Evolutionary conservation across 169 alveolate genomes (phyloP).

Genomic region (Babesia microti): DNA sequence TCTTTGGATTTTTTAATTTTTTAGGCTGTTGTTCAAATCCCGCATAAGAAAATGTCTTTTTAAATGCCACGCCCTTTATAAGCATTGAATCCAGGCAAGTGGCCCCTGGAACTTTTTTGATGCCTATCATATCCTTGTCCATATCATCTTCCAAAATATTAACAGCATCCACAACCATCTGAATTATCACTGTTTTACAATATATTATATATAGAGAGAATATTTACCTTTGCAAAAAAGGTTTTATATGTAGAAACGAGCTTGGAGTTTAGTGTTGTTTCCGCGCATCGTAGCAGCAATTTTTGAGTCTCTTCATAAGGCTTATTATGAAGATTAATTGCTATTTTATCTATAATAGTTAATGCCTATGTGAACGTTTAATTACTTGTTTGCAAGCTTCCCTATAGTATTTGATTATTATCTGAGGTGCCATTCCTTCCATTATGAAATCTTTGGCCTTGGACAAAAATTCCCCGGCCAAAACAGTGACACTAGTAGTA

Average conservation of each 20-base stretch:
- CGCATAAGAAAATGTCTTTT: conserved; percentile 97
- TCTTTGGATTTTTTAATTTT: conserved; percentile 82
- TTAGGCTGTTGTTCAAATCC: conserved; percentile 98
- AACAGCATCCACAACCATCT: conserved; percentile 92
- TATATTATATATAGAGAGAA: not conserved
- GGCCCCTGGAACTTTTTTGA: conserved; percentile 95
- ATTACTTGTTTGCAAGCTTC: conserved; percentile 77
- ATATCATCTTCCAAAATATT: conserved; percentile 77
- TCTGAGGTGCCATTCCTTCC: conserved; percentile 92
- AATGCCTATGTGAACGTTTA: conserved; percentile 7
- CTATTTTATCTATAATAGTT: conserved; percentile 51
- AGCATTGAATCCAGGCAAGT: conserved; percentile 78
- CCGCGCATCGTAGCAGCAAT: conserved; percentile 88
- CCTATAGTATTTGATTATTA: conserved; percentile 86
- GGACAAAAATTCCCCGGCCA: conserved; percentile 90
- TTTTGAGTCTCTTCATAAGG: conserved; percentile 67
- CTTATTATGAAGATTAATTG: conserved; percentile 53
- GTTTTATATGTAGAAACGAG: conserved; percentile 84
- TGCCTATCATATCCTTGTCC: conserved; percentile 88
- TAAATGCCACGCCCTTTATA: conserved; percentile 95
- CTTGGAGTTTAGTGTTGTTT: conserved; percentile 92
- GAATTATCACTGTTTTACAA: not conserved
- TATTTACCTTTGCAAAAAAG: conserved; percentile 74
- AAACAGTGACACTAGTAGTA: conserved; percentile 86
- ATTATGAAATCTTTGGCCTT: conserved; percentile 87